These are phyloP conservation scores for Capronia coronata DNA, from an alignment of 2,329 filamentous ascomycete genomes.

Conservation along the genomic window DNA sequence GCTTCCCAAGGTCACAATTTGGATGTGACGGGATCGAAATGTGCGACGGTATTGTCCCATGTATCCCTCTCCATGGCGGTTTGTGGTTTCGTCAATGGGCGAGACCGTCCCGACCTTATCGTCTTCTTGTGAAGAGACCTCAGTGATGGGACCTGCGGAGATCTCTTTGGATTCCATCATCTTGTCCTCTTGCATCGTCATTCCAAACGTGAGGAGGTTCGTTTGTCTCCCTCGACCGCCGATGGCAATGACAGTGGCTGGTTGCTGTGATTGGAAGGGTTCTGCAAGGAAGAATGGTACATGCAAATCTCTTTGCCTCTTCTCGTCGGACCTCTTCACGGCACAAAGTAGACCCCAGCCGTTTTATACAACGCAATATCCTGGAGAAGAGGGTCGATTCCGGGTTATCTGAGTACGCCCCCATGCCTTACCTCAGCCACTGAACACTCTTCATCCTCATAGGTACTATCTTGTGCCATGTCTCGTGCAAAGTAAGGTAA, in stretches of 20 bases:
- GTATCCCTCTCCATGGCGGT: background rate
- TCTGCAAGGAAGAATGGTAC: background rate
- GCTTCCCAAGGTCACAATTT: constrained; percentile 55
- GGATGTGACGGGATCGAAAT: constrained; percentile 49
- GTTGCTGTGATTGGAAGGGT: background rate
- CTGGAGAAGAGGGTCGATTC: background rate
- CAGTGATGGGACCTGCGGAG: constrained; percentile 1
- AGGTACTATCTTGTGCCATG: background rate
- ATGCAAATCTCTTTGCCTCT: background rate
- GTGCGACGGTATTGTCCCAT: constrained; percentile 31
- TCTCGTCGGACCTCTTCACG: background rate
- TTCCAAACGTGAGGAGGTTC: background rate
- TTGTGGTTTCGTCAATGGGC: background rate
- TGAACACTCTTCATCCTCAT: background rate
- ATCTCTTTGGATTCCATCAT: constrained; percentile 9
- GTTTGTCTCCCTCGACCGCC: background rate
- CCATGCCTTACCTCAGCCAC: background rate
- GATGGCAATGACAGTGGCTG: background rate
- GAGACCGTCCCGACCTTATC: constrained; percentile 2
- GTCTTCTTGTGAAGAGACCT: constrained; percentile 4
- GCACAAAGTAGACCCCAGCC: background rate
- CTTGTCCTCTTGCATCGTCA: background rate
- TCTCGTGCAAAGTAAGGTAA: constrained; percentile 2
- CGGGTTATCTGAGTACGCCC: background rate
- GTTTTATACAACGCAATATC: background rate